These are phyloP conservation scores for Beauveria sp. DNA, from an alignment of 2,329 filamentous ascomycete species.

Conservation along the genomic window DNA sequence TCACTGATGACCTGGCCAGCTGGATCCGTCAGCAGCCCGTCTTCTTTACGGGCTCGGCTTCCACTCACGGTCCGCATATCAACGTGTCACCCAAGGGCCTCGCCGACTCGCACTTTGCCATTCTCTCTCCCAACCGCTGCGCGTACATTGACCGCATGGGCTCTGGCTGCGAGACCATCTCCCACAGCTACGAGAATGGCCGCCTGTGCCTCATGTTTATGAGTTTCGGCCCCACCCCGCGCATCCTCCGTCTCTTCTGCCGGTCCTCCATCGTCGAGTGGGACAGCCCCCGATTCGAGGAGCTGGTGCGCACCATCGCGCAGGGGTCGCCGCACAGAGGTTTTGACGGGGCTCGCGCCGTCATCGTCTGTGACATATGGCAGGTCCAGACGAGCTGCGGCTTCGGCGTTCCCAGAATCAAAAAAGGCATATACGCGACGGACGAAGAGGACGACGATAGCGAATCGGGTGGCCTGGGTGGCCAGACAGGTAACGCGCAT, in stretches of 20 bases:
- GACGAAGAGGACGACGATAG: conserved; percentile 15
- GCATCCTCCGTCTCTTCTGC: conserved; percentile 60
- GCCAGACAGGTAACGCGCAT: conserved; percentile 1
- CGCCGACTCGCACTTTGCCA: conserved; percentile 51
- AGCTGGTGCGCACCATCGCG: conserved; percentile 37
- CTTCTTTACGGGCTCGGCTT: conserved; percentile 72
- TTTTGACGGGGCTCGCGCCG: conserved; percentile 47
- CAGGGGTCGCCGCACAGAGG: conserved; percentile 25
- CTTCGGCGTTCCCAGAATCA: conserved; percentile 52
- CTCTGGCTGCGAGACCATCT: conserved; percentile 68
- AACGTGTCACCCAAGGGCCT: conserved; percentile 73
- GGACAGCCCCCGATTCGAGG: conserved; percentile 41
- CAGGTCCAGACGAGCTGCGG: conserved; percentile 62
- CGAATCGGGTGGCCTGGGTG: conserved; percentile 13
- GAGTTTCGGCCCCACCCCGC: conserved; percentile 50
- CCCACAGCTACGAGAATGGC: conserved; percentile 69
- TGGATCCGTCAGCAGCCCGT: conserved; percentile 63
- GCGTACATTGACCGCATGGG: conserved; percentile 70
- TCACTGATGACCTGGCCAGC: conserved; percentile 46
- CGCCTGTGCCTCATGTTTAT: conserved; percentile 69
- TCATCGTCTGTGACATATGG: conserved; percentile 55
- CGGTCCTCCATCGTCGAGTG: conserved; percentile 52
- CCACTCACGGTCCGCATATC: conserved; percentile 59
- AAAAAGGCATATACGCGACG: conserved; percentile 28
- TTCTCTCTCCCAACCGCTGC: conserved; percentile 50